Conservation (phyloP, 2,329 filamentous ascomycete genomes). For the Onygena corvina region DNA sequence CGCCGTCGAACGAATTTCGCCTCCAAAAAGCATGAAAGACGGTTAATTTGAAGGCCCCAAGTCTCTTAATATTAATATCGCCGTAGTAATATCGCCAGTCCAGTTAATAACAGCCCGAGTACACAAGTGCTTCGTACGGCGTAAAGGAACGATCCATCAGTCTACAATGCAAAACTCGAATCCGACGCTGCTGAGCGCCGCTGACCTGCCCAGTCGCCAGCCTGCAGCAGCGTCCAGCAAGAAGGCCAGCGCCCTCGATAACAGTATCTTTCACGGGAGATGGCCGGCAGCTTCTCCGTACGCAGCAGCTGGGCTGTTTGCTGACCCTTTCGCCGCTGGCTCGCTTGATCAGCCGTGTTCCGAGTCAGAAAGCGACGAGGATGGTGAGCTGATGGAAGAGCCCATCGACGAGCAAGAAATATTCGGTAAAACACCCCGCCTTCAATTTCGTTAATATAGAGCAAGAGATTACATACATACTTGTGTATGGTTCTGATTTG, state of each 20-base stretch:
- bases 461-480: background rate
- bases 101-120: no score
- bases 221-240: slow-evolving; percentile 14
- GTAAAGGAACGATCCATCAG: no score
- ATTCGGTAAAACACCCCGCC: slow-evolving; percentile 50
- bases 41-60: no score
- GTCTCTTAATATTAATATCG: no score
- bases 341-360: slow-evolving; percentile 30
- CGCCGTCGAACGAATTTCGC: no score
- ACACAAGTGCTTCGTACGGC: no score
- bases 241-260: slow-evolving; percentile 28
- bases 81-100: no score
- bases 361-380: slow-evolving; percentile 32
- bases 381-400: slow-evolving; percentile 53
- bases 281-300: slow-evolving; percentile 41
- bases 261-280: slow-evolving; percentile 39
- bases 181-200: slow-evolving; percentile 77
- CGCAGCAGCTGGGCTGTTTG: slow-evolving; percentile 12
- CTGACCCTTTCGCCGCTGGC: slow-evolving; percentile 37
- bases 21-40: no score
- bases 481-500: background rate
- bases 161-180: slow-evolving; percentile 57
- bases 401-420: slow-evolving; percentile 96
- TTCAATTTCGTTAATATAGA: background rate
- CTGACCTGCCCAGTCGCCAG: slow-evolving; percentile 70